Evolutionary conservation across 495 filamentous ascomycete genomes (phyloP).

Genomic region (Darksidea phi): DNA sequence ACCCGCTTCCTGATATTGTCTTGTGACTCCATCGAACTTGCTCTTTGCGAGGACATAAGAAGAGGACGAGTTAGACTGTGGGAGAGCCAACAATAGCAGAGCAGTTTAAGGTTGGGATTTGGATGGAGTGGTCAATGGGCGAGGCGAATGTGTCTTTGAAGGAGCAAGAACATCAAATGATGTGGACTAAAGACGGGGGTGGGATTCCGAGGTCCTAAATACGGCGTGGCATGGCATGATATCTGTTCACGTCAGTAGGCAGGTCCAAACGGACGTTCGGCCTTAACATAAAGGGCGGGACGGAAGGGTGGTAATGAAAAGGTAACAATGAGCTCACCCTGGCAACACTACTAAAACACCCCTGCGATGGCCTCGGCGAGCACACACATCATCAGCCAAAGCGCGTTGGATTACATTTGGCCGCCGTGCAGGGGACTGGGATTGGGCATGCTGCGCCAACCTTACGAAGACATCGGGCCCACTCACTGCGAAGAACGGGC

Average conservation of each 20-base stretch:
- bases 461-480: conserved; percentile 29
- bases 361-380: conserved; percentile 7
- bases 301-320: conserved; percentile 27
- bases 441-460: conserved; percentile 34
- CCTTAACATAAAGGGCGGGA: conserved; percentile 19
- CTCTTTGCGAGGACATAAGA: conserved; percentile 28
- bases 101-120: not conserved
- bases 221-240: conserved; percentile 32
- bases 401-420: conserved; percentile 33
- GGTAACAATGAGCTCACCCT: conserved; percentile 24
- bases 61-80: not conserved
- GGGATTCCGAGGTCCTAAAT: conserved; percentile 25
- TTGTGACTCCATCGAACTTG: conserved; percentile 36
- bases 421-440: conserved; percentile 11
- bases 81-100: not conserved
- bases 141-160: conserved; percentile 3
- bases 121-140: not conserved
- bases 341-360: conserved; percentile 21
- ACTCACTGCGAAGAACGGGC: not conserved
- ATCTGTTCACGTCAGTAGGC: conserved; percentile 35
- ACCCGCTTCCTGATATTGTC: conserved; percentile 55
- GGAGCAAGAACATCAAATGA: conserved; percentile 12
- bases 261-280: conserved; percentile 28
- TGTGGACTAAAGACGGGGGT: conserved; percentile 18
- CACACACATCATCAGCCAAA: conserved; percentile 28